These are phyloP conservation scores for Stagonosporopsis chrysanthemi DNA, from an alignment of 2,329 filamentous ascomycete species.

Conservation along the genomic window DNA sequence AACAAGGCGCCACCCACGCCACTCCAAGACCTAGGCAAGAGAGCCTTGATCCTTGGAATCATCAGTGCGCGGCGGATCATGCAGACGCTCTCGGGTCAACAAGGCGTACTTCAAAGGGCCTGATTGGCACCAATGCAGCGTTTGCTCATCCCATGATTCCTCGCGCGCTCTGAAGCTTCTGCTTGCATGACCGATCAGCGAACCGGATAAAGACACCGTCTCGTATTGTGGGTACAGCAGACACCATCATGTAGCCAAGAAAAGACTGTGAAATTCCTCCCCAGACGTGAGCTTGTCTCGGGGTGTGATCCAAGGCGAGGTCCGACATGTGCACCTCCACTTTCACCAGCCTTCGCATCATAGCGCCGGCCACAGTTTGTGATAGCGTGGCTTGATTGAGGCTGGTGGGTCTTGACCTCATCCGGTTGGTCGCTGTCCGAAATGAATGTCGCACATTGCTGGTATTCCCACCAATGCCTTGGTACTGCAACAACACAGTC, in stretches of 20 bases:
- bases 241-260: slow-evolving; percentile 29
- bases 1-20: slow-evolving; percentile 43
- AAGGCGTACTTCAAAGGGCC: slow-evolving; percentile 23
- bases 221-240: slow-evolving; percentile 16
- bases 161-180: slow-evolving; percentile 37
- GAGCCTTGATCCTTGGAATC: slow-evolving; percentile 30
- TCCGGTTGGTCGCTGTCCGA: slow-evolving; percentile 23
- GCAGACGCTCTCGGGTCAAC: slow-evolving; percentile 24
- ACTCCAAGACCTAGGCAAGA: slow-evolving; percentile 33
- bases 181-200: slow-evolving; percentile 37
- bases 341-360: slow-evolving; percentile 30
- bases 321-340: slow-evolving; percentile 28
- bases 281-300: slow-evolving; percentile 29
- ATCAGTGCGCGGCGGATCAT: slow-evolving; percentile 31
- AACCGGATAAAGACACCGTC: slow-evolving; percentile 16
- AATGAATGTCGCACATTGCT: slow-evolving; percentile 22
- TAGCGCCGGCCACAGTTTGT: slow-evolving; percentile 22
- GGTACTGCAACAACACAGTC: slow-evolving; percentile 13
- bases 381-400: slow-evolving; percentile 41
- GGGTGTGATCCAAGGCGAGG: slow-evolving; percentile 28
- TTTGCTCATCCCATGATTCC: slow-evolving; percentile 29
- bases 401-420: slow-evolving; percentile 37
- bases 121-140: slow-evolving; percentile 34
- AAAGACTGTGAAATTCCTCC: slow-evolving; percentile 15
- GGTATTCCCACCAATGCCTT: slow-evolving; percentile 30